Percentiles rank a stretch among this genome's conserved stretches.
phyloP scores from a whole-genome alignment of 2,329 filamentous ascomycete genomes.

The Aureobasidium uvarum region DNA sequence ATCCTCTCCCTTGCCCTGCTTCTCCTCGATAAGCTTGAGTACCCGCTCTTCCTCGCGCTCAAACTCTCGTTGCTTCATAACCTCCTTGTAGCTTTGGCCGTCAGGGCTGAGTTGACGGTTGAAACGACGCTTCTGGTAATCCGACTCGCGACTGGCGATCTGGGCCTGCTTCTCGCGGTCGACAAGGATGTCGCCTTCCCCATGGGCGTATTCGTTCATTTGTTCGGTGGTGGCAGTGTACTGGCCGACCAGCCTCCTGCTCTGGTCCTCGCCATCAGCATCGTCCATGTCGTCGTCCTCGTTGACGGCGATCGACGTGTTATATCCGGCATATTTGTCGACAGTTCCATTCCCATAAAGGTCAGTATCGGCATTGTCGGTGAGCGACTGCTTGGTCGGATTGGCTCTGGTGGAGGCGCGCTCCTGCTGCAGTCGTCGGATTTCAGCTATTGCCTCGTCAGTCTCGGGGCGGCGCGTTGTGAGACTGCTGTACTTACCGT shows the following conservation, averaged over 20 bases:
- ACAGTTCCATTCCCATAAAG: slow-evolving; percentile 73
- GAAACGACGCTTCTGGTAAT: slow-evolving; percentile 95
- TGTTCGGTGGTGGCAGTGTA: slow-evolving; percentile 91
- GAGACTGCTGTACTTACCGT: slow-evolving; percentile 9
- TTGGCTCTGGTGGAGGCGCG: slow-evolving; percentile 80
- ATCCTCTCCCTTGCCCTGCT: slow-evolving; percentile 71
- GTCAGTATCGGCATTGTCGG: slow-evolving; percentile 81
- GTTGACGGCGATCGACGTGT: slow-evolving; percentile 78
- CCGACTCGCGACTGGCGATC: slow-evolving; percentile 89
- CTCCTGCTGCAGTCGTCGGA: slow-evolving; percentile 76
- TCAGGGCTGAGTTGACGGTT: slow-evolving; percentile 83
- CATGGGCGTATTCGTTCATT: slow-evolving; percentile 89
- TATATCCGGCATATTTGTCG: slow-evolving; percentile 86
- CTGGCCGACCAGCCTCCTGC: slow-evolving; percentile 81
- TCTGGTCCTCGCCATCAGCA: slow-evolving; percentile 63
- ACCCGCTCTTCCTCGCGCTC: slow-evolving; percentile 93
- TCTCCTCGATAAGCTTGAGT: slow-evolving; percentile 73
- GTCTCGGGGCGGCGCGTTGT: slow-evolving; percentile 17
- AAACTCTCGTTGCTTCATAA: slow-evolving; percentile 87
- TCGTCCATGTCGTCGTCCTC: slow-evolving; percentile 78
- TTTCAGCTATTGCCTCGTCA: slow-evolving; percentile 23
- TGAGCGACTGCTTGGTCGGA: slow-evolving; percentile 87
- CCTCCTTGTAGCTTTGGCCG: slow-evolving; percentile 79
- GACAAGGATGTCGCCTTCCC: slow-evolving; percentile 84
- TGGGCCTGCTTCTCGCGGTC: slow-evolving; percentile 85